Evolutionary conservation across 1,284 basidiomycete genomes (phyloP).

Genomic region (Cutaneotrichosporon sp.): DNA sequence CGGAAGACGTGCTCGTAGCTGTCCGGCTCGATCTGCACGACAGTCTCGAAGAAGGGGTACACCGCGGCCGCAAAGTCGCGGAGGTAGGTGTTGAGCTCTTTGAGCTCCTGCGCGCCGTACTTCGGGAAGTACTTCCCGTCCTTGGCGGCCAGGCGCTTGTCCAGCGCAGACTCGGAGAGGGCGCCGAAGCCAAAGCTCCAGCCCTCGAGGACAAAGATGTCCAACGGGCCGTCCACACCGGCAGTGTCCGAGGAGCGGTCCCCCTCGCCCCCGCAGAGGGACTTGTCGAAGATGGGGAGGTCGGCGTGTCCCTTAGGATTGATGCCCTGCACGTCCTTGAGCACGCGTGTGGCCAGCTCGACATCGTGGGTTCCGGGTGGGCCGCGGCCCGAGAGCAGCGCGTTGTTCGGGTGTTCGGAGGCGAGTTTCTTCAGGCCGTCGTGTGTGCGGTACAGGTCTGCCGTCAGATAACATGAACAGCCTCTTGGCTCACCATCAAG

Average conservation of each 20-base stretch:
- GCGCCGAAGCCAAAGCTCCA: slow-evolving; percentile 58
- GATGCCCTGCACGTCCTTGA: slow-evolving; percentile 14
- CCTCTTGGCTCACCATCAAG: slow-evolving; percentile 33
- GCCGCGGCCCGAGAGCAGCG: slow-evolving; percentile 45
- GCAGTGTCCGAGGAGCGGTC: slow-evolving; percentile 64
- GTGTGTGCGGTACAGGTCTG: slow-evolving; percentile 45
- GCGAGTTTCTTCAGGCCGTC: slow-evolving; percentile 37
- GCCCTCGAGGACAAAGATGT: slow-evolving; percentile 75
- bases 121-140: slow-evolving; percentile 31
- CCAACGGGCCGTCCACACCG: slow-evolving; percentile 58
- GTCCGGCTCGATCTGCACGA: slow-evolving; percentile 41
- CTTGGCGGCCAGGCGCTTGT: slow-evolving; percentile 41
- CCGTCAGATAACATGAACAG: neutral
- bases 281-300: slow-evolving; percentile 82
- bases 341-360: slow-evolving; percentile 10
- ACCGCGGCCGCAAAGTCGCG: slow-evolving; percentile 28
- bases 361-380: slow-evolving; percentile 50
- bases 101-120: slow-evolving; percentile 30
- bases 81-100: slow-evolving; percentile 38
- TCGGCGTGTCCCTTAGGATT: slow-evolving; percentile 15
- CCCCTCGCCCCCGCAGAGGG: slow-evolving; percentile 72
- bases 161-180: slow-evolving; percentile 45
- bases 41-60: slow-evolving; percentile 34
- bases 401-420: slow-evolving; percentile 38
- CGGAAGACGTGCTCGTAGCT: slow-evolving; percentile 44